These are phyloP conservation scores for Turnera subulata DNA, from an alignment of 345 rosid species.

Conservation along the genomic window DNA sequence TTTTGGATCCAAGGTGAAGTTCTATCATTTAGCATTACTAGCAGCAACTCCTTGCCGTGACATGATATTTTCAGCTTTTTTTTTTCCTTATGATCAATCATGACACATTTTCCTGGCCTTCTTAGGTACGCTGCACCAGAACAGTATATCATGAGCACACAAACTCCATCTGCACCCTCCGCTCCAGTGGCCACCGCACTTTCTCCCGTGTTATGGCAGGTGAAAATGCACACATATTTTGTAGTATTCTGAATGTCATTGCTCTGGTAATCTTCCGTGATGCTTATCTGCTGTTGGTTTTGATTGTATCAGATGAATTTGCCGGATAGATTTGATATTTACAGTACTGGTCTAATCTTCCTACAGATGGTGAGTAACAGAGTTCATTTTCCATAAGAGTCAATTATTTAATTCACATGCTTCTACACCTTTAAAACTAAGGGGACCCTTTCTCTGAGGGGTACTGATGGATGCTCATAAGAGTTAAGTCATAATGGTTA, in stretches of 20 bases:
- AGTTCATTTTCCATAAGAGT: no score
- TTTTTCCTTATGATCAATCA: not conserved
- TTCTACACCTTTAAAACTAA: not conserved
- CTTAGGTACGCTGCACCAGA: conserved; percentile 93
- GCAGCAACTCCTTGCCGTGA: not conserved
- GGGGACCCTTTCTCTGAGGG: not conserved
- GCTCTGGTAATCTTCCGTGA: conserved; percentile 10
- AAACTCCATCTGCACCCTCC: conserved; percentile 97
- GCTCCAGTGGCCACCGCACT: conserved; percentile 97
- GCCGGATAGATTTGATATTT: conserved; percentile 94
- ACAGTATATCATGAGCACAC: conserved; percentile 99
- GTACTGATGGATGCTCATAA: not conserved
- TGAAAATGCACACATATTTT: conserved; percentile 6
- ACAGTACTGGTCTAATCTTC: conserved; percentile 86
- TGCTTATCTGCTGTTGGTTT: conserved; percentile 14
- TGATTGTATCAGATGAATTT: conserved; percentile 66
- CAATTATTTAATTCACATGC: not conserved
- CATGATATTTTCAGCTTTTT: not conserved
- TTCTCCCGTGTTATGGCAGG: conserved; percentile 99
- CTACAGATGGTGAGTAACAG: conserved; percentile 82
- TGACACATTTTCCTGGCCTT: conserved; percentile 7
- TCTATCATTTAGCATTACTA: not conserved
- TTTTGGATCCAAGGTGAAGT: conserved; percentile 84
- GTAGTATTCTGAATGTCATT: conserved; percentile 3
- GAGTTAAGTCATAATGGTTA: not conserved